phyloP scores from a whole-genome alignment of 352 stramenopile species.

The Elongisporangium prolatum region DNA sequence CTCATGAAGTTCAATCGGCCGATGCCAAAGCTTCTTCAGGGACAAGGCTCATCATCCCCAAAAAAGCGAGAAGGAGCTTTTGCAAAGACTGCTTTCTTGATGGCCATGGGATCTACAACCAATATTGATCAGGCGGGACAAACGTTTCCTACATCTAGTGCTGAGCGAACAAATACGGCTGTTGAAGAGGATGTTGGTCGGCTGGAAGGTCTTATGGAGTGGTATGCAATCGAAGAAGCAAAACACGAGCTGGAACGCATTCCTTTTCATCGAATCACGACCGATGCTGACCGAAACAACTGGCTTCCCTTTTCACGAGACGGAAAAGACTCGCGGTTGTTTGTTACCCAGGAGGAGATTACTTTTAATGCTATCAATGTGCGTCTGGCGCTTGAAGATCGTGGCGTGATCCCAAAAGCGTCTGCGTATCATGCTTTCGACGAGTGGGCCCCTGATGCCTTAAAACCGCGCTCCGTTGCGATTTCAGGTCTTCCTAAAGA shows the following conservation, averaged over 20 bases:
- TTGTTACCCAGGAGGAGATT: slow-evolving; percentile 66
- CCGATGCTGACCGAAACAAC: slow-evolving; percentile 43
- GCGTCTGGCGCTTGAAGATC: slow-evolving; percentile 53
- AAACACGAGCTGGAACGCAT: slow-evolving; percentile 63
- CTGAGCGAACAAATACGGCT: not conserved
- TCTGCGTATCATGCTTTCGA: slow-evolving; percentile 10
- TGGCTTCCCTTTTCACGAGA: slow-evolving; percentile 44
- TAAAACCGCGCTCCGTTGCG: not conserved
- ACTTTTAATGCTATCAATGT: slow-evolving; percentile 50
- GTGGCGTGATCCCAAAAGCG: slow-evolving; percentile 55
- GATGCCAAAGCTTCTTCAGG: not conserved
- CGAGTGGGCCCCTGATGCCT: not conserved
- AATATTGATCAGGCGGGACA: not conserved
- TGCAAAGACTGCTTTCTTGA: not conserved
- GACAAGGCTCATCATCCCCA: not conserved
- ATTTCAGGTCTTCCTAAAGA: slow-evolving; percentile 28
- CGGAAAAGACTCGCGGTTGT: slow-evolving; percentile 49
- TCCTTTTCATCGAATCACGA: slow-evolving; percentile 59
- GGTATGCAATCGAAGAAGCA: slow-evolving; percentile 68
- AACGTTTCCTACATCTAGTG: not conserved
- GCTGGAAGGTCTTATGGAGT: slow-evolving; percentile 60
- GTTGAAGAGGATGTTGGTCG: slow-evolving; percentile 33
- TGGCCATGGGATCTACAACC: not conserved
- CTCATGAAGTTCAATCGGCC: slow-evolving; percentile 4
- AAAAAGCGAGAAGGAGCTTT: slow-evolving; percentile 5